These are phyloP conservation scores for Elasticomyces elasticus DNA, from an alignment of 495 filamentous ascomycete genomes.

Conservation along the genomic window DNA sequence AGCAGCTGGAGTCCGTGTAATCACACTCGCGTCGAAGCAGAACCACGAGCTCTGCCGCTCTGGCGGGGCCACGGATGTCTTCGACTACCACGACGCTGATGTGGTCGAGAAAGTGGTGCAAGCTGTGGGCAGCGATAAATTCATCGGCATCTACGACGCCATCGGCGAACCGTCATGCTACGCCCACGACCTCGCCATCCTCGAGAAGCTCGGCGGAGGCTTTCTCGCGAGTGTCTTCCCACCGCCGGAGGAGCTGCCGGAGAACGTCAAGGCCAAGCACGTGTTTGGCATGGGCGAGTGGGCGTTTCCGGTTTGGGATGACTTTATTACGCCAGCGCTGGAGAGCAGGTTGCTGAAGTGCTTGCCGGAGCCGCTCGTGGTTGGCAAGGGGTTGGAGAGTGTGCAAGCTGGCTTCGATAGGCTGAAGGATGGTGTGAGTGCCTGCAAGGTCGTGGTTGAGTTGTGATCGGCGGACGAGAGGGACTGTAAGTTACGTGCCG, in stretches of 20 bases:
- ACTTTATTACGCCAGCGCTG: slow-evolving; percentile 32
- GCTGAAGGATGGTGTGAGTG: slow-evolving; percentile 32
- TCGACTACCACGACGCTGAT: slow-evolving; percentile 44
- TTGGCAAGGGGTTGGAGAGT: slow-evolving; percentile 35
- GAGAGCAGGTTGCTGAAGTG: slow-evolving; percentile 31
- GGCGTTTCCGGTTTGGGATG: slow-evolving; percentile 34
- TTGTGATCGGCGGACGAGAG: slow-evolving; percentile 9
- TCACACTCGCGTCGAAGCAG: slow-evolving; percentile 42
- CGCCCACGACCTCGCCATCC: slow-evolving; percentile 28
- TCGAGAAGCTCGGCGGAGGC: slow-evolving; percentile 32
- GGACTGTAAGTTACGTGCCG: background rate
- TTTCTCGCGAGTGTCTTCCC: slow-evolving; percentile 33
- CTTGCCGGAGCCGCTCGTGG: slow-evolving; percentile 28
- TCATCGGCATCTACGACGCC: slow-evolving; percentile 37
- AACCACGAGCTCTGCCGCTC: slow-evolving; percentile 44
- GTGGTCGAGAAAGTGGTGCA: slow-evolving; percentile 20
- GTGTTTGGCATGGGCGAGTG: slow-evolving; percentile 35
- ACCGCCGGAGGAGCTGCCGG: slow-evolving; percentile 27
- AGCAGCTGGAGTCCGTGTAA: slow-evolving; percentile 48
- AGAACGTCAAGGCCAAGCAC: slow-evolving; percentile 28
- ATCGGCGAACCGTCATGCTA: slow-evolving; percentile 32
- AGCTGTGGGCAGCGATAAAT: slow-evolving; percentile 25
- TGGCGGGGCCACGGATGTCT: slow-evolving; percentile 40
- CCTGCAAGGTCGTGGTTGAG: slow-evolving; percentile 29
- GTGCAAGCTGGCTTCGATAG: slow-evolving; percentile 30